Evolutionary conservation across 148 eudicot genomes (phyloP).

Genomic region (Selenicereus undatus): DNA sequence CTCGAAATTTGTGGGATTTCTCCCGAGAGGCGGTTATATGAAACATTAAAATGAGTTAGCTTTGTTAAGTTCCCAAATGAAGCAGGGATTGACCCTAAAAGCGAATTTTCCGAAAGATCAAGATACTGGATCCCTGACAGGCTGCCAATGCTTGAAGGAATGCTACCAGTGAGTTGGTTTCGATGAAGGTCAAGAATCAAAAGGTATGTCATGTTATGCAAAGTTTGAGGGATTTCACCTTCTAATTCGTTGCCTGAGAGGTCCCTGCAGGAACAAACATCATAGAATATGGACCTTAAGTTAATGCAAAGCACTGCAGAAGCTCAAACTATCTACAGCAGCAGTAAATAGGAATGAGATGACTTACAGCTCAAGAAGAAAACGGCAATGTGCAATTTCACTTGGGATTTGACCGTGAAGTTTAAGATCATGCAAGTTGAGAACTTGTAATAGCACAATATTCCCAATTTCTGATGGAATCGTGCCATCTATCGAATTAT

Average conservation of each 20-base stretch:
- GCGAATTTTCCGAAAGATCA: slow-evolving; percentile 66
- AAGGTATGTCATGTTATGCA: slow-evolving; percentile 78
- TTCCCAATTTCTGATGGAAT: slow-evolving; percentile 66
- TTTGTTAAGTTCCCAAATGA: slow-evolving; percentile 50
- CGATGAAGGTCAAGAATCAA: slow-evolving; percentile 64
- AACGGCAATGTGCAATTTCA: slow-evolving; percentile 63
- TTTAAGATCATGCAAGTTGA: slow-evolving; percentile 66
- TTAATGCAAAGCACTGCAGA: slow-evolving; percentile 19
- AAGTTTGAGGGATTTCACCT: slow-evolving; percentile 74
- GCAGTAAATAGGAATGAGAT: slow-evolving; percentile 2
- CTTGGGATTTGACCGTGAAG: slow-evolving; percentile 68
- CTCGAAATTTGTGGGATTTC: slow-evolving; percentile 48
- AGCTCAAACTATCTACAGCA: not conserved
- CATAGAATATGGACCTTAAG: slow-evolving; percentile 17
- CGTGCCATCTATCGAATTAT: slow-evolving; percentile 55
- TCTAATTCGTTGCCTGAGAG: slow-evolving; percentile 74
- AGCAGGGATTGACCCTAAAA: slow-evolving; percentile 75
- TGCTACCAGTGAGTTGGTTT: slow-evolving; percentile 61
- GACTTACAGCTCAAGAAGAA: slow-evolving; percentile 95
- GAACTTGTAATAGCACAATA: slow-evolving; percentile 71
- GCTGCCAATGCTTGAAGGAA: slow-evolving; percentile 64
- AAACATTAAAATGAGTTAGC: slow-evolving; percentile 68
- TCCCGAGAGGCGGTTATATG: slow-evolving; percentile 72
- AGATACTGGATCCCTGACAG: slow-evolving; percentile 47
- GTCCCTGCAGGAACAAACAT: slow-evolving; percentile 65